Evolutionary conservation across 116 monocot genomes (phyloP), one percentile per base, ranked within the genome.

Genomic region (Papilionanthe hybrid): DNA sequence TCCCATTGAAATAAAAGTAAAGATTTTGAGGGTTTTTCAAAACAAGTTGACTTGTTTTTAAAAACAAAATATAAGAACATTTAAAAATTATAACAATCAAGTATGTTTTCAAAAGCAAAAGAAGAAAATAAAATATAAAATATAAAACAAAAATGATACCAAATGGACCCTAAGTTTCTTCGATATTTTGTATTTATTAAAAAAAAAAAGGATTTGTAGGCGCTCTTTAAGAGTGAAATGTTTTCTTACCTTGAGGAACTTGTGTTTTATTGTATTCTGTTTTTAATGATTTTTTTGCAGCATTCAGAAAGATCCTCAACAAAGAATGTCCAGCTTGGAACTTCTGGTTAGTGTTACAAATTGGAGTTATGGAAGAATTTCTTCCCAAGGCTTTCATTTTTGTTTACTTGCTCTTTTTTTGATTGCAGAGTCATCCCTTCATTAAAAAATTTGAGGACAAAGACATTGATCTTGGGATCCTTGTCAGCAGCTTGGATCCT

Each of bases 371-470:
- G 22, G 22, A 60, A 60, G 60, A 10, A 32, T 27, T 69, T 15
- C 42, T 42, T 23, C 74, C 17, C 20, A 41, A 43, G 42, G 50
- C 49, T 76, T 49, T 12, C 9, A 55, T 41, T 44, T 56, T 47
- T 80, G 7, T 58, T 58, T 13, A 9, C 32, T 37, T 69, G n/a
- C 11, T 27, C 43, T 19, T 77, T 49, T 44, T 45, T 19, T 84
- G 3, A 9, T 80, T 90, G 28, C 87, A 96, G 96, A 81, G 80
- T 45, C 96, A 93, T 76, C 92, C 96, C 48, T 96, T 96, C 83
- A 96, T 96, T 79, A 90, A 93, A 77, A 96, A 96, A 75, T 93
- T 96, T 50, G 96, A 92, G 78, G 94, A 89, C 83, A 92, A 86
- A 42, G 96, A 96, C 79, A 79, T 93, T 10, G 88, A 93, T 79